phyloP scores from a whole-genome alignment of 257 asterid genomes.

The Capsicum pubescens region DNA sequence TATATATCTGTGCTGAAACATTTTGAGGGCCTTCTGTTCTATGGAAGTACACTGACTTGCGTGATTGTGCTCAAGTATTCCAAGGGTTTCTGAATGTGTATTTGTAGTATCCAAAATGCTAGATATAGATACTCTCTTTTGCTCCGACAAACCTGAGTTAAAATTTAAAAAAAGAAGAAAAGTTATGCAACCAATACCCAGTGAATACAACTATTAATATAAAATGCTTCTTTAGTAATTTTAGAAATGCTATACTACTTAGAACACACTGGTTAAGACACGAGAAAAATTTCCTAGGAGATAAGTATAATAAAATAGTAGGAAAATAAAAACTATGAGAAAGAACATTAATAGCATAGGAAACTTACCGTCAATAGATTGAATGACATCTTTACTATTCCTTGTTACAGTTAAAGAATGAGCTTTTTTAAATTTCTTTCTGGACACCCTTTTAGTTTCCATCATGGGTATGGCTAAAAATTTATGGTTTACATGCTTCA shows the following conservation, averaged over 20 bases:
- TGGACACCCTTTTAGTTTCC: too few relatives aligned
- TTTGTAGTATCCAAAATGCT: conserved; percentile 52
- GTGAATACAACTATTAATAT: background rate
- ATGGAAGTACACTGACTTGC: conserved; percentile 57
- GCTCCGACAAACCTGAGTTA: conserved; percentile 61
- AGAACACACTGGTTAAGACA: background rate
- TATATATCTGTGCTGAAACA: conserved; percentile 63
- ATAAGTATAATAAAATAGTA: background rate
- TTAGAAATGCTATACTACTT: background rate
- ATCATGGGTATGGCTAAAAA: too few relatives aligned
- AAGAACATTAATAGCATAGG: background rate
- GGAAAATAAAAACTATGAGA: background rate
- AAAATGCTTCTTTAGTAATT: background rate
- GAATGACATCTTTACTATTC: conserved; percentile 53
- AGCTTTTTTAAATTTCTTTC: too few relatives aligned
- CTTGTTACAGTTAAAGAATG: too few relatives aligned
- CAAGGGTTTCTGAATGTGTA: conserved; percentile 60
- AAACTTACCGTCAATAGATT: conserved; percentile 57
- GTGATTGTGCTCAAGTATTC: conserved; percentile 57
- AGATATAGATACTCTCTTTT: conserved; percentile 56
- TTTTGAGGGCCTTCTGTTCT: conserved; percentile 57
- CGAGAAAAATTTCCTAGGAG: background rate
- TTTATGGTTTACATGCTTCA: too few relatives aligned
- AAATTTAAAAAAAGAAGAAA: background rate
- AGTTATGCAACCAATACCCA: conserved; percentile 6